Conservation (phyloP, 1,139 yeast genomes). For the Saccharomyces hybrid region DNA sequence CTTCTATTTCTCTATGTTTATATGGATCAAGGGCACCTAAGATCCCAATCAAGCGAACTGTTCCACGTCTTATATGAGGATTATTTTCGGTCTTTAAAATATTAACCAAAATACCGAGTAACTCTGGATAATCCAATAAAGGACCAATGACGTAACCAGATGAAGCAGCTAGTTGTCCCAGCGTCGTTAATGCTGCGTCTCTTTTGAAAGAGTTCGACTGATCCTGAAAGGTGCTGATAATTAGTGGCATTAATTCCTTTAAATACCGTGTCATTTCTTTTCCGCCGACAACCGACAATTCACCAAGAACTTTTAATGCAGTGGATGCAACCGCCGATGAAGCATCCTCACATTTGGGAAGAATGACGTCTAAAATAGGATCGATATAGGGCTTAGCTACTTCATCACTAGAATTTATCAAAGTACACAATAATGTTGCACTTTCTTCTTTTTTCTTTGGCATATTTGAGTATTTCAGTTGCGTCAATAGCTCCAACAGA, state of each 20-base stretch:
- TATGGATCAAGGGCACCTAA: constrained; percentile 96
- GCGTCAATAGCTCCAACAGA: constrained; percentile 75
- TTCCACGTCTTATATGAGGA: constrained; percentile 68
- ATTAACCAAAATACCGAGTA: constrained; percentile 72
- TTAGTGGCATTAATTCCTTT: constrained; percentile 74
- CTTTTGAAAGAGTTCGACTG: constrained; percentile 81
- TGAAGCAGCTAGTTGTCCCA: constrained; percentile 84
- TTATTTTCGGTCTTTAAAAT: constrained; percentile 81
- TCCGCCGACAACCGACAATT: constrained; percentile 80
- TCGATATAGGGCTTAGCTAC: constrained; percentile 83
- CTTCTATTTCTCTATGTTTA: constrained; percentile 86
- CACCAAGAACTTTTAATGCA: constrained; percentile 85
- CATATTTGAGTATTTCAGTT: constrained; percentile 69
- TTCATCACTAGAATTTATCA: constrained; percentile 72
- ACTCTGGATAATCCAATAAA: constrained; percentile 79
- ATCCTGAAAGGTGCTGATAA: constrained; percentile 83
- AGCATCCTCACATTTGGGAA: constrained; percentile 68
- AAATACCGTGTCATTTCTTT: constrained; percentile 72
- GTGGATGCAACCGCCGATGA: constrained; percentile 80
- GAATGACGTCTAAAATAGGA: constrained; percentile 75
- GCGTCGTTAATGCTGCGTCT: constrained; percentile 79
- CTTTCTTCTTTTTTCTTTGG: constrained; percentile 82
- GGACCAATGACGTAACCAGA: constrained; percentile 98
- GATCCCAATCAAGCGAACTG: constrained; percentile 83
- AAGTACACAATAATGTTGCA: constrained; percentile 63